Conservation (phyloP, 768 basidiomycete species). For the Boletellus sp. region DNA sequence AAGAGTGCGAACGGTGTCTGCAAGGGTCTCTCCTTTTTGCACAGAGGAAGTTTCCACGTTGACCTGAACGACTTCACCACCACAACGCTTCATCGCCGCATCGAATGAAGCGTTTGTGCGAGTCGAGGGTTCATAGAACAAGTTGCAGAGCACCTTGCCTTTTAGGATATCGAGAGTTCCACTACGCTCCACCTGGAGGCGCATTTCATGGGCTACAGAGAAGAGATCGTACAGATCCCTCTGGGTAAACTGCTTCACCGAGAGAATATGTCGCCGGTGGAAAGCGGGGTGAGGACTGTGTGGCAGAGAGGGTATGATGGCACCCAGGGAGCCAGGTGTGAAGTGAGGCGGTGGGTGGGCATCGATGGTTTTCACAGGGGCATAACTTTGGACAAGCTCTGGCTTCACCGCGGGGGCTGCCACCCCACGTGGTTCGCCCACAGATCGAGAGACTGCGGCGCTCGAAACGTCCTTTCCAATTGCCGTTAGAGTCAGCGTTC, state of each 20-base stretch:
- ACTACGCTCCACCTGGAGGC: constrained; percentile 88
- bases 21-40: constrained; percentile 87
- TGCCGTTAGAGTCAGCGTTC: constrained; percentile 55
- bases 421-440: constrained; percentile 27
- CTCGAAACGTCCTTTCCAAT: constrained; percentile 73
- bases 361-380: constrained; percentile 32
- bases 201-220: constrained; percentile 94
- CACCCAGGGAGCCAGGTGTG: constrained; percentile 7
- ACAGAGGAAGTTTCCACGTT: constrained; percentile 82
- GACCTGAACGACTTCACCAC: constrained; percentile 90
- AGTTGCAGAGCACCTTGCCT: constrained; percentile 84
- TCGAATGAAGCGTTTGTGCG: constrained; percentile 95
- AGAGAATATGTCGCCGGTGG: constrained; percentile 89
- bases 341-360: constrained; percentile 15
- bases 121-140: constrained; percentile 98
- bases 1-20: constrained; percentile 91
- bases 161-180: constrained; percentile 85
- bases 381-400: constrained; percentile 29
- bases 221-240: constrained; percentile 92
- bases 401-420: constrained; percentile 20
- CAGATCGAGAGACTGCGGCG: constrained; percentile 45
- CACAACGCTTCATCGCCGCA: constrained; percentile 97
- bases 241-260: constrained; percentile 89
- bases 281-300: constrained; percentile 72
- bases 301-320: constrained; percentile 15